Conservation (phyloP, 768 basidiomycete genomes). For the Pleurotus sapidus region DNA sequence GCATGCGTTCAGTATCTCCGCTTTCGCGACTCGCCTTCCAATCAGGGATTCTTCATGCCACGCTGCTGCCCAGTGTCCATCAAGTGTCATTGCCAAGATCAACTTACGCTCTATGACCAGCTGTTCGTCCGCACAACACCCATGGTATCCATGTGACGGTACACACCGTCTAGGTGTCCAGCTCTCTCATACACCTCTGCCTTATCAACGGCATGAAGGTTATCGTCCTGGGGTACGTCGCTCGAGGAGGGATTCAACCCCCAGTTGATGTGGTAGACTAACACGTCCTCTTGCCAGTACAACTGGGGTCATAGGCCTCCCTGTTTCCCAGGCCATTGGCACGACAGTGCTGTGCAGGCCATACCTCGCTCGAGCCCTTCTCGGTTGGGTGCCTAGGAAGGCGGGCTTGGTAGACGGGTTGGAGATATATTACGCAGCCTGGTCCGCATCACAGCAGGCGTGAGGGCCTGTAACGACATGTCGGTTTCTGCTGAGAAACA, state of each 20-base stretch:
- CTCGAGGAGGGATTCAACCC: background rate
- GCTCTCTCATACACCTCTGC: no score
- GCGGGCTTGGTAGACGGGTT: constrained; percentile 39
- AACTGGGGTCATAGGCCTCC: constrained; percentile 40
- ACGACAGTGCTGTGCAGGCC: constrained; percentile 31
- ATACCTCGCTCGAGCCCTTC: constrained; percentile 35
- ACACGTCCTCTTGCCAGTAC: background rate
- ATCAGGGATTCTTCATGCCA: no score
- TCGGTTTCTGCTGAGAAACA: no score
- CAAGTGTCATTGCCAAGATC: no score
- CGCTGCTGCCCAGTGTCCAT: no score
- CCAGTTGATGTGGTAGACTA: background rate
- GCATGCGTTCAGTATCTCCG: no score
- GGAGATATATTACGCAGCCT: constrained; percentile 36
- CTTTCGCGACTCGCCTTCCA: no score
- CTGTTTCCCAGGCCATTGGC: constrained; percentile 34
- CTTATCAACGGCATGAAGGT: constrained; percentile 18
- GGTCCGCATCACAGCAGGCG: constrained; percentile 3
- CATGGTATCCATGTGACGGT: no score
- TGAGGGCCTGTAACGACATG: no score
- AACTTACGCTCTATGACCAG: no score
- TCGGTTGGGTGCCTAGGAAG: constrained; percentile 42
- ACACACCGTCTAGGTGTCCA: no score
- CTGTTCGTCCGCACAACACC: no score
- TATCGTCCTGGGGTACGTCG: constrained; percentile 21